A percentile compares a stretch with the other conserved stretches of the same genome.
phyloP scores from a whole-genome alignment of 2,329 filamentous ascomycete species.

The Sphaerulina populicola region DNA sequence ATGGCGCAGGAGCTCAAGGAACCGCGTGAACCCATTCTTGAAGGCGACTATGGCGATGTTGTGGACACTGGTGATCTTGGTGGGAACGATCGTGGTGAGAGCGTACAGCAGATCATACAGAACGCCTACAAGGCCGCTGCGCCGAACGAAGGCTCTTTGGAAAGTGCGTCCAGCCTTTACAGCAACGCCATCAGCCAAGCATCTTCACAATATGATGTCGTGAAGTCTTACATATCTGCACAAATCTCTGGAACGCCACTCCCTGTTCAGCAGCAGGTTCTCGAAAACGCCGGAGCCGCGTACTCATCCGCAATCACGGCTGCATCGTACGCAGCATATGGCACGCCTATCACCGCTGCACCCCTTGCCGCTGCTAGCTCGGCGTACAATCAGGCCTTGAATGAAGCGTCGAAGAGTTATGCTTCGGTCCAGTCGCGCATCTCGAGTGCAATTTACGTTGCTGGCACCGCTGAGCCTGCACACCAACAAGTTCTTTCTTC shows the following conservation, averaged over 20 bases:
- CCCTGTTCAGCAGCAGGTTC: conserved; percentile 60
- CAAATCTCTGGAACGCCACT: conserved; percentile 61
- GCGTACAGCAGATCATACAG: conserved; percentile 46
- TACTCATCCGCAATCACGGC: conserved; percentile 59
- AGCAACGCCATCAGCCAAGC: conserved; percentile 57
- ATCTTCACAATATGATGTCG: conserved; percentile 59
- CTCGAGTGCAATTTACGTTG: conserved; percentile 58
- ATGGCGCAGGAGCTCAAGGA: conserved; percentile 46
- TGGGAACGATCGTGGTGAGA: conserved; percentile 41
- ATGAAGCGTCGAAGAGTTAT: conserved; percentile 59
- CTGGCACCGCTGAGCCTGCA: conserved; percentile 59
- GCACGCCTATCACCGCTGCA: conserved; percentile 61
- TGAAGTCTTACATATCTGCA: conserved; percentile 57
- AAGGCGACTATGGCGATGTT: conserved; percentile 34
- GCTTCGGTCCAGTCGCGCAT: conserved; percentile 58
- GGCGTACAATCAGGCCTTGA: conserved; percentile 57
- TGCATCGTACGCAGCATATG: conserved; percentile 51
- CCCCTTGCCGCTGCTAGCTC: conserved; percentile 50
- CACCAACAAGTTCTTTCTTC: conserved; percentile 63
- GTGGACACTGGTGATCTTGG: conserved; percentile 35
- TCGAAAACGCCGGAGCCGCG: conserved; percentile 58
- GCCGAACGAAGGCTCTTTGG: conserved; percentile 41
- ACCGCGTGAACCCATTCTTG: conserved; percentile 42
- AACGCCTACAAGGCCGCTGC: conserved; percentile 44
- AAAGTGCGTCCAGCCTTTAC: conserved; percentile 51